Percentiles rank a stretch among this genome's conserved stretches.
Conservation (phyloP, 1,139 yeast genomes). For the Debaryomyces coudertii region DNA sequence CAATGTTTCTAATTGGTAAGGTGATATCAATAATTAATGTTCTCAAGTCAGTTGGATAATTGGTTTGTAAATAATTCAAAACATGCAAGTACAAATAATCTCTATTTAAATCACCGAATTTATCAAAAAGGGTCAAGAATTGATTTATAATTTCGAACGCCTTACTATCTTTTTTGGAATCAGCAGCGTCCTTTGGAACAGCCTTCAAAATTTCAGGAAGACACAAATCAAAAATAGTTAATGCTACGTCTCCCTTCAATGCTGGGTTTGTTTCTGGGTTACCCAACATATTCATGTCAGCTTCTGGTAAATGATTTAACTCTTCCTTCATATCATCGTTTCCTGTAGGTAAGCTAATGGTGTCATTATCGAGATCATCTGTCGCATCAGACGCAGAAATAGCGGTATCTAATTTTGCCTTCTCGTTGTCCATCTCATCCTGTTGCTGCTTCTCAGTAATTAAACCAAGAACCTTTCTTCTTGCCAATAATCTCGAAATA, state of each 20-base stretch:
- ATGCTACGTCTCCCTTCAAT: slow-evolving; percentile 83
- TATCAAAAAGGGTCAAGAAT: slow-evolving; percentile 61
- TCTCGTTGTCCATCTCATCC: slow-evolving; percentile 52
- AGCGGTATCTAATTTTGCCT: slow-evolving; percentile 28
- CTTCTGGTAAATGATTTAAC: slow-evolving; percentile 78
- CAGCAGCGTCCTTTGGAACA: slow-evolving; percentile 31
- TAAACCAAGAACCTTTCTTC: slow-evolving; percentile 81
- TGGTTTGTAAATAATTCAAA: slow-evolving; percentile 50
- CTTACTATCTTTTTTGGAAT: slow-evolving; percentile 34
- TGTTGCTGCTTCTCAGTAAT: slow-evolving; percentile 71
- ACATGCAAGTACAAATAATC: slow-evolving; percentile 68
- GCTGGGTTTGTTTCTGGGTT: slow-evolving; percentile 88
- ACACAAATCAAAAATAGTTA: slow-evolving; percentile 78
- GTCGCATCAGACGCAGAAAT: slow-evolving; percentile 31
- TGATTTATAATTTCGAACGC: slow-evolving; percentile 47
- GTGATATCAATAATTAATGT: slow-evolving; percentile 61
- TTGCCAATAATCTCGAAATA: slow-evolving; percentile 77
- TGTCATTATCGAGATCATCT: slow-evolving; percentile 38
- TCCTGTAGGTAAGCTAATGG: slow-evolving; percentile 53
- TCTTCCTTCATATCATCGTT: slow-evolving; percentile 62
- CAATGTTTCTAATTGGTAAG: slow-evolving; percentile 63
- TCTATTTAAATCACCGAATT: slow-evolving; percentile 70
- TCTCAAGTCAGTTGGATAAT: slow-evolving; percentile 40
- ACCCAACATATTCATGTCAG: slow-evolving; percentile 84
- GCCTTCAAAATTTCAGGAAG: slow-evolving; percentile 51